A percentile compares a stretch with the other conserved stretches of the same genome.
Evolutionary conservation across 2,329 filamentous ascomycete species (phyloP).

Genomic region (Claviceps spartinae): DNA sequence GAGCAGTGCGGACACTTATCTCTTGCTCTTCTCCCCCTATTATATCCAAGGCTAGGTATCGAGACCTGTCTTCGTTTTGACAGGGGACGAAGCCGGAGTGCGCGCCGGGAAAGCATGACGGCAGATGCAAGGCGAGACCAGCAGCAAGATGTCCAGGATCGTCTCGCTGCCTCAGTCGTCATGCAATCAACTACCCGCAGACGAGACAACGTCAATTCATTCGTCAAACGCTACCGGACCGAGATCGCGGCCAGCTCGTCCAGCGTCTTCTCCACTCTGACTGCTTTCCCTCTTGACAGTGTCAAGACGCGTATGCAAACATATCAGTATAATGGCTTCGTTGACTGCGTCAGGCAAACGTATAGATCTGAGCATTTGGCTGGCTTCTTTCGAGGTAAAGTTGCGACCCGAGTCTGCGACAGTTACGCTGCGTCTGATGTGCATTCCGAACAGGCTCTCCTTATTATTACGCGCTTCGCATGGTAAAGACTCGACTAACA

Average conservation of each 20-base stretch:
- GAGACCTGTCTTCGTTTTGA: too few species aligned
- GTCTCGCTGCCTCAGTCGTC: slow-evolving; percentile 15
- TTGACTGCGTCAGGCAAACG: slow-evolving; percentile 61
- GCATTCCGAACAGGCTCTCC: too few species aligned
- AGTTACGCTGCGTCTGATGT: too few species aligned
- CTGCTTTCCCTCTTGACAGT: slow-evolving; percentile 77
- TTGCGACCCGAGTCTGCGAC: not conserved
- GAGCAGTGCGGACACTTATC: too few species aligned
- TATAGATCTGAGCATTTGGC: slow-evolving; percentile 59
- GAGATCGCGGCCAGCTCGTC: slow-evolving; percentile 67
- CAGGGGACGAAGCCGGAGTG: too few species aligned
- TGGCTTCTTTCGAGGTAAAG: slow-evolving; percentile 69
- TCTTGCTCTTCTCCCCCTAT: not conserved
- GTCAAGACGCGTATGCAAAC: slow-evolving; percentile 86
- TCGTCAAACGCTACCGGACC: slow-evolving; percentile 65
- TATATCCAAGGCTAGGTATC: too few species aligned
- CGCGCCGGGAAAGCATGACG: slow-evolving; percentile 20
- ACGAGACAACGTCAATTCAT: slow-evolving; percentile 21
- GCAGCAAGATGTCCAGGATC: slow-evolving; percentile 26
- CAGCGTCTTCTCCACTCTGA: slow-evolving; percentile 64
- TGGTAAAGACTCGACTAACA: not conserved
- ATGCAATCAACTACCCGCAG: slow-evolving; percentile 15
- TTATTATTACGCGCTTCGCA: too few species aligned
- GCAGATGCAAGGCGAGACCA: slow-evolving; percentile 19
- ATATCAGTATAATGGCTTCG: slow-evolving; percentile 63